Percentiles rank a stretch among this genome's conserved stretches.
Evolutionary conservation across 805 yeast genomes (phyloP).

Genomic region (Teunomyces kruisii): DNA sequence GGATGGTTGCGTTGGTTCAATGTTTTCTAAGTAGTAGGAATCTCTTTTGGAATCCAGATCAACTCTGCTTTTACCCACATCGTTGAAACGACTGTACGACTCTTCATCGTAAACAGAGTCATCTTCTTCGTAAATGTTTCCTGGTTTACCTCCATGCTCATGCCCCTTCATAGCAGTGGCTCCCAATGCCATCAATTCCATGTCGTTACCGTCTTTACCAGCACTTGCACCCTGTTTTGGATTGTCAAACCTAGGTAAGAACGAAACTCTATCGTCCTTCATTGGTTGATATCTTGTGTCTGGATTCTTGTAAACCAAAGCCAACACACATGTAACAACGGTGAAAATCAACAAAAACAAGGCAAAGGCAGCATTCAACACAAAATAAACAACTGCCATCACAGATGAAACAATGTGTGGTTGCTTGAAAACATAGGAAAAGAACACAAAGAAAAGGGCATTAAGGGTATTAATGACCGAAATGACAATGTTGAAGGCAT

Average conservation of each 20-base stretch:
- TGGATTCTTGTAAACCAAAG: conserved; percentile 85
- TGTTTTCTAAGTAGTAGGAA: conserved; percentile 25
- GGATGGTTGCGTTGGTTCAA: conserved; percentile 43
- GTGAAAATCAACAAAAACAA: conserved; percentile 80
- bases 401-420: conserved; percentile 89
- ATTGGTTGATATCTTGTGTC: conserved; percentile 94
- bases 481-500: conserved; percentile 86
- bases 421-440: conserved; percentile 78
- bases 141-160: conserved; percentile 36
- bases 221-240: conserved; percentile 18
- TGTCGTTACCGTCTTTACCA: conserved; percentile 36
- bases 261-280: conserved; percentile 95
- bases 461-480: conserved; percentile 78
- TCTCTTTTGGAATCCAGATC: conserved; percentile 23
- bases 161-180: conserved; percentile 67
- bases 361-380: conserved; percentile 87
- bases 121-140: conserved; percentile 25
- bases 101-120: conserved; percentile 33
- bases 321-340: conserved; percentile 81
- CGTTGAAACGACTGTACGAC: conserved; percentile 5
- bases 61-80: conserved; percentile 11
- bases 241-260: conserved; percentile 67
- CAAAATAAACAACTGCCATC: conserved; percentile 86
- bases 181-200: conserved; percentile 73
- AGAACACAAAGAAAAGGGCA: conserved; percentile 84